phyloP scores from a whole-genome alignment of 148 eudicot genomes.

The Persicaria tinctoria region DNA sequence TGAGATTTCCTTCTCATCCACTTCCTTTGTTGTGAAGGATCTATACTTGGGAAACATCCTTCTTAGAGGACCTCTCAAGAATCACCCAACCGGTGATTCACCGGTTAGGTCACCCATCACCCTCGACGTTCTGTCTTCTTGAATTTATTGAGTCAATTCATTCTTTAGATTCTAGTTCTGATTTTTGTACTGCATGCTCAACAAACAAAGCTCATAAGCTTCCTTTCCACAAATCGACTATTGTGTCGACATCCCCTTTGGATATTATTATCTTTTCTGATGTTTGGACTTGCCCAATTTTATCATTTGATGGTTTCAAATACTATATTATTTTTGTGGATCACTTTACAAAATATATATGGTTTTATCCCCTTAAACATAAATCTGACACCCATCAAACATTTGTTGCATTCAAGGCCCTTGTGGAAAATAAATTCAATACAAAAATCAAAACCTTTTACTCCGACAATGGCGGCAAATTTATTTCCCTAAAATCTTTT shows the following conservation, averaged over 20 bases:
- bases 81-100: too few species aligned
- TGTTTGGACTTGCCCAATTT: neutral
- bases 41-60: neutral
- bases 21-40: neutral
- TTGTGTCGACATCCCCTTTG: neutral
- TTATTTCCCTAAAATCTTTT: neutral
- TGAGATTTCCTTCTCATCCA: neutral
- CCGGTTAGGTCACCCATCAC: neutral
- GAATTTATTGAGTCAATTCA: neutral
- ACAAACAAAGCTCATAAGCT: neutral
- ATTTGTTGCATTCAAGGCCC: too few species aligned
- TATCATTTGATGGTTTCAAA: neutral
- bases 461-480: too few species aligned
- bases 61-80: neutral
- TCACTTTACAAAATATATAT: too few species aligned
- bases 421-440: too few species aligned
- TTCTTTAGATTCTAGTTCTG: neutral
- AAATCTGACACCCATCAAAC: too few species aligned
- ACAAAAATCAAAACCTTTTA: too few species aligned
- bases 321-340: too few species aligned
- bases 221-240: too few species aligned
- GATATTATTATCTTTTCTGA: neutral
- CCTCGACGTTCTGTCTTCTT: neutral
- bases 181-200: neutral
- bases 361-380: too few species aligned